Evolutionary conservation across 768 basidiomycete species (phyloP).

Genomic region (Kwoniella sp.): DNA sequence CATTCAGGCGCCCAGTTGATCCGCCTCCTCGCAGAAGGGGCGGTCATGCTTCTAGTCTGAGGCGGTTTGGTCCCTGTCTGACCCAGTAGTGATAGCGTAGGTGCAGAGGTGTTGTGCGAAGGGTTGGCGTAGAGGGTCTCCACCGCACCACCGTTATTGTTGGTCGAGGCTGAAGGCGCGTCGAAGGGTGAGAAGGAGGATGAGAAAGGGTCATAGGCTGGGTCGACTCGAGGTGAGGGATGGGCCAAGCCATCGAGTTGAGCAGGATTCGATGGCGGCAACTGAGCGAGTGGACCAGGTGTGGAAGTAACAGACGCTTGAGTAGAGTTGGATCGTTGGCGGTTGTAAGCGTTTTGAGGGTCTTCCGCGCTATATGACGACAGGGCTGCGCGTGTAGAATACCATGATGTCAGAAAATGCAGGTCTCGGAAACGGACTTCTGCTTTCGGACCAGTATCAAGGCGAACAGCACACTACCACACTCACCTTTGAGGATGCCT

Average conservation of each 20-base stretch:
- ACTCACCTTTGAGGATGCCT: slow-evolving; percentile 88
- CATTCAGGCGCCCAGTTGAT: slow-evolving; percentile 88
- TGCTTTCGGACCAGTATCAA: neutral
- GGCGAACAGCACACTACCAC: neutral
- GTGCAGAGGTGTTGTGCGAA: slow-evolving; percentile 84
- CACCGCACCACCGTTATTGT: slow-evolving; percentile 16
- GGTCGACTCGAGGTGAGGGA: slow-evolving; percentile 34
- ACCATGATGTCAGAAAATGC: neutral
- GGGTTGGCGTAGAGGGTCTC: slow-evolving; percentile 70
- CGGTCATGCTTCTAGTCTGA: slow-evolving; percentile 66
- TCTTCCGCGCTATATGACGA: slow-evolving; percentile 25
- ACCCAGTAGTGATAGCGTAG: slow-evolving; percentile 66
- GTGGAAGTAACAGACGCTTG: slow-evolving; percentile 59
- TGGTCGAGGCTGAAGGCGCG: slow-evolving; percentile 8
- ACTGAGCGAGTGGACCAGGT: slow-evolving; percentile 76
- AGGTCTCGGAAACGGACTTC: neutral
- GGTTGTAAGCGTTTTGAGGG: slow-evolving; percentile 16
- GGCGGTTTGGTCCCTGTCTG: slow-evolving; percentile 54
- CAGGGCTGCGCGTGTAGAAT: slow-evolving; percentile 12
- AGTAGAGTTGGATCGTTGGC: slow-evolving; percentile 76
- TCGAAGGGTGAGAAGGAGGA: slow-evolving; percentile 67
- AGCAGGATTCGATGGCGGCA: slow-evolving; percentile 63
- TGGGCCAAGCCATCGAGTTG: slow-evolving; percentile 57
- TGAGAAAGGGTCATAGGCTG: slow-evolving; percentile 57
- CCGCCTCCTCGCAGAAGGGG: slow-evolving; percentile 63